phyloP scores from a whole-genome alignment of 805 yeast species.

The Clavispora carvajalis region DNA sequence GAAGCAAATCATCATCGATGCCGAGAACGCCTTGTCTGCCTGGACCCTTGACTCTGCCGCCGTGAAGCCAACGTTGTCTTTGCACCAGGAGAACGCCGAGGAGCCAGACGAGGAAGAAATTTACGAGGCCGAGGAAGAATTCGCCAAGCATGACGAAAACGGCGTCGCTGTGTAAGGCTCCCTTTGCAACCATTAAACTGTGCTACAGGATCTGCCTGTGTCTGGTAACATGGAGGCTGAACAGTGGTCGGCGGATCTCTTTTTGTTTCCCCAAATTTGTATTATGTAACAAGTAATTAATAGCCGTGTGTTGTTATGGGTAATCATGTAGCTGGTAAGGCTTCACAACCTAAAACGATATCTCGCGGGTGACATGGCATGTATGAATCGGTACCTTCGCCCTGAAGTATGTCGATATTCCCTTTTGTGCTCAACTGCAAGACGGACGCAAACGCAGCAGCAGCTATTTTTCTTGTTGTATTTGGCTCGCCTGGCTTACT shows the following conservation, averaged over 20 bases:
- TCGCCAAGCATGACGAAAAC: conserved; percentile 35
- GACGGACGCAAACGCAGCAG: conserved; percentile 12
- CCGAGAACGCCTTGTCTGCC: conserved; percentile 89
- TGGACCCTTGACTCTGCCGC: conserved; percentile 97
- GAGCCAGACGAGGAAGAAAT: conserved; percentile 39
- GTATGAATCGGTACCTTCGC: background rate
- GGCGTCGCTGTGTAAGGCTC: conserved; percentile 17
- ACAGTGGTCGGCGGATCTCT: background rate
- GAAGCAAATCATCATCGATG: conserved; percentile 95
- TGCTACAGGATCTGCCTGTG: background rate
- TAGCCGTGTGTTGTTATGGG: background rate
- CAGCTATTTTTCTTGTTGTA: conserved; percentile 6
- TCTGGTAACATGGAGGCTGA: background rate
- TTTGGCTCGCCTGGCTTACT: background rate
- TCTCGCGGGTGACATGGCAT: background rate
- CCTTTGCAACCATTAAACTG: too few relatives aligned
- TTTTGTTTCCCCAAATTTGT: conserved; percentile 1
- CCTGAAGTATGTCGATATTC: background rate
- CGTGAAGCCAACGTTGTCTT: conserved; percentile 87
- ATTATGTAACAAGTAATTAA: conserved; percentile 2
- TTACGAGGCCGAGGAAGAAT: conserved; percentile 50
- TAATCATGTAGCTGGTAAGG: too few relatives aligned
- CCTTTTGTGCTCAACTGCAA: conserved; percentile 7
- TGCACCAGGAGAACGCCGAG: conserved; percentile 56
- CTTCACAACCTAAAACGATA: too few relatives aligned